Percentiles rank a stretch among this genome's conserved stretches.
Conservation (phyloP, 2,329 filamentous ascomycete species). For the Capronia americana region DNA sequence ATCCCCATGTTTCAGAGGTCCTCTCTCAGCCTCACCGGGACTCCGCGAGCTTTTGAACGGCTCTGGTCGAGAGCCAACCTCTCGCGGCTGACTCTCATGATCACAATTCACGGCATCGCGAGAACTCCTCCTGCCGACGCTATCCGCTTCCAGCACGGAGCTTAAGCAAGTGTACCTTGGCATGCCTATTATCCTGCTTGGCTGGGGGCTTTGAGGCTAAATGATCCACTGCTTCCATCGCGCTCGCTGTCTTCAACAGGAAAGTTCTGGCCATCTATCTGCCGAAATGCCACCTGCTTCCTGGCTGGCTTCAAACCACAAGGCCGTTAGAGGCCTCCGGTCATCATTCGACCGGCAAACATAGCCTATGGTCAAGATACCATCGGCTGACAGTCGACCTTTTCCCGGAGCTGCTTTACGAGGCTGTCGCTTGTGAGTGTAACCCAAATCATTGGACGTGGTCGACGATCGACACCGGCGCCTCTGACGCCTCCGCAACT, state of each 20-base stretch:
- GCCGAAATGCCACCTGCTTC: constrained; percentile 1
- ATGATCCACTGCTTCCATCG: background rate
- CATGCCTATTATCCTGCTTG: constrained; percentile 22
- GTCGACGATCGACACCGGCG: constrained; percentile 7
- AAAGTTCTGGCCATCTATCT: background rate
- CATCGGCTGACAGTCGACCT: constrained; percentile 22
- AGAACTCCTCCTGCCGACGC: constrained; percentile 12
- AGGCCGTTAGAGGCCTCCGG: background rate
- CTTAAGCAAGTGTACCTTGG: constrained; percentile 9
- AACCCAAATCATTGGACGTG: constrained; percentile 4
- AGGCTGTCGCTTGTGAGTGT: constrained; percentile 12
- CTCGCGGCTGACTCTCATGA: background rate
- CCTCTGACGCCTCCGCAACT: constrained; percentile 1
- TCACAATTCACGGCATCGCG: constrained; percentile 13
- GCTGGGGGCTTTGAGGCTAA: constrained; percentile 21
- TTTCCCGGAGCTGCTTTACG: background rate
- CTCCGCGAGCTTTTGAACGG: constrained; percentile 5
- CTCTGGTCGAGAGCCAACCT: constrained; percentile 5
- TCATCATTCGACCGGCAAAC: constrained; percentile 8
- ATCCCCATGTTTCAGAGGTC: background rate
- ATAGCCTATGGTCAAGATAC: constrained; percentile 7
- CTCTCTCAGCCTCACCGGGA: background rate
- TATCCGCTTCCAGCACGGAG: constrained; percentile 21
- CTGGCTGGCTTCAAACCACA: background rate
- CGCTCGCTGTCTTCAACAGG: background rate